A percentile compares a stretch with the other conserved stretches of the same genome.
Conservation (phyloP, 139 green algal species). For the Raphidocelis subcapitata region DNA sequence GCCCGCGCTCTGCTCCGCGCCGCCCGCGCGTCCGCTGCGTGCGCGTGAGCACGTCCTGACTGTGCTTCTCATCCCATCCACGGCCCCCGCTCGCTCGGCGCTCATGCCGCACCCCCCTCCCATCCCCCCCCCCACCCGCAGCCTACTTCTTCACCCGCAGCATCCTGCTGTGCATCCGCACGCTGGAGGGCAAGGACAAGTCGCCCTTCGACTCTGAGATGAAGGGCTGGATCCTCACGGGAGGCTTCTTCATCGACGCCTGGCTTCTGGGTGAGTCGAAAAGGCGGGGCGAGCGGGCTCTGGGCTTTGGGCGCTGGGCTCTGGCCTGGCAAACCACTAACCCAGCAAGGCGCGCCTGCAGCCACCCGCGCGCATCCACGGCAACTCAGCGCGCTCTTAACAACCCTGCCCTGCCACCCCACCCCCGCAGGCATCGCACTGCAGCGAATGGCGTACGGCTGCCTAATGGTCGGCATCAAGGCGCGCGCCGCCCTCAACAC, state of each 20-base stretch:
- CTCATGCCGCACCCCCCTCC: neutral
- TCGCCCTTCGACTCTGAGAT: constrained; percentile 12
- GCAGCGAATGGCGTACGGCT: constrained; percentile 66
- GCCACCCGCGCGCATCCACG: neutral
- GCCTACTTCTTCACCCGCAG: constrained; percentile 71
- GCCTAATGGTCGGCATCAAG: constrained; percentile 49
- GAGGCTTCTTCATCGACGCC: constrained; percentile 59
- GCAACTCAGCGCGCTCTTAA: neutral
- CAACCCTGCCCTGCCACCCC: neutral
- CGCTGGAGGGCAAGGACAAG: constrained; percentile 33
- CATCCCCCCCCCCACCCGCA: constrained; percentile 23
- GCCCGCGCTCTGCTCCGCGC: neutral
- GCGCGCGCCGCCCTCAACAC: constrained; percentile 49
- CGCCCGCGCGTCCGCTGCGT: neutral
- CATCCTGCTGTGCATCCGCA: constrained; percentile 54
- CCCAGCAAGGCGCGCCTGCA: neutral
- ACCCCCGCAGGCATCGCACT: constrained; percentile 42
- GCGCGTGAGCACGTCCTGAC: neutral
- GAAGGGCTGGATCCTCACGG: constrained; percentile 58
- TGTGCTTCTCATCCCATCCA: neutral
- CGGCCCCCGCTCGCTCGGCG: too few relatives aligned
- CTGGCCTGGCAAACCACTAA: neutral
- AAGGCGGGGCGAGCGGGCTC: neutral
- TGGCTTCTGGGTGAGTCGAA: constrained; percentile 44
- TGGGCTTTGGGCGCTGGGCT: neutral